Conservation (phyloP, 1,284 basidiomycete species). For the Tilletia horrida region DNA sequence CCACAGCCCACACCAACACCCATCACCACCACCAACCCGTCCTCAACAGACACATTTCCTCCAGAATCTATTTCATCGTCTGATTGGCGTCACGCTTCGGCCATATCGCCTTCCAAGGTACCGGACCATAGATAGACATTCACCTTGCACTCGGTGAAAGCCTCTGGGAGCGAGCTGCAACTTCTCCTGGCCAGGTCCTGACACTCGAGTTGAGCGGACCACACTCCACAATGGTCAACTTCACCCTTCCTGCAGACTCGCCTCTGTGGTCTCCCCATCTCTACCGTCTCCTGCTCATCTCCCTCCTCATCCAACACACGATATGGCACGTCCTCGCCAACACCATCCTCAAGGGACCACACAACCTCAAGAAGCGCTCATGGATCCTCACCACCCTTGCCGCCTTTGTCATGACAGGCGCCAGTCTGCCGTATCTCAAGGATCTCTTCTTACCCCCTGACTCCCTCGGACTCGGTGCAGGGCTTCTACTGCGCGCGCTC, state of each 20-base stretch:
- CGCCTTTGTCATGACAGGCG: conserved; percentile 43
- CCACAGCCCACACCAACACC: no score
- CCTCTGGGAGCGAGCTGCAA: no score
- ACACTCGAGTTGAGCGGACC: no score
- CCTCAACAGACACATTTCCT: no score
- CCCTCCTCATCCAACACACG: conserved; percentile 41
- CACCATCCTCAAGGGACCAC: conserved; percentile 33
- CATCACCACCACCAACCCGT: no score
- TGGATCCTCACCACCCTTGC: conserved; percentile 54
- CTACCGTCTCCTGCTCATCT: conserved; percentile 29
- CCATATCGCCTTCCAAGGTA: no score
- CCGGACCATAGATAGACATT: no score
- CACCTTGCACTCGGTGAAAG: no score
- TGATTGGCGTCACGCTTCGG: no score
- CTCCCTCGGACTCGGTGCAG: not conserved
- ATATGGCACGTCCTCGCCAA: conserved; percentile 43
- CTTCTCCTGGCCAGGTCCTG: no score
- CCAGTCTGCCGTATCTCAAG: conserved; percentile 43
- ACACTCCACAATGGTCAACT: not conserved
- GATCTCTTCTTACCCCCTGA: conserved; percentile 37
- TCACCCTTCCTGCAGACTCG: conserved; percentile 4
- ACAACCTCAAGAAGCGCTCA: conserved; percentile 46
- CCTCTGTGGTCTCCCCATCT: not conserved
- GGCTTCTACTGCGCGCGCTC: not conserved
- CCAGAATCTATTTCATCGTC: no score